Base-by-base conservation (phyloP, 805 yeast genomes). In the Monosporozyma aquatica region DNA sequence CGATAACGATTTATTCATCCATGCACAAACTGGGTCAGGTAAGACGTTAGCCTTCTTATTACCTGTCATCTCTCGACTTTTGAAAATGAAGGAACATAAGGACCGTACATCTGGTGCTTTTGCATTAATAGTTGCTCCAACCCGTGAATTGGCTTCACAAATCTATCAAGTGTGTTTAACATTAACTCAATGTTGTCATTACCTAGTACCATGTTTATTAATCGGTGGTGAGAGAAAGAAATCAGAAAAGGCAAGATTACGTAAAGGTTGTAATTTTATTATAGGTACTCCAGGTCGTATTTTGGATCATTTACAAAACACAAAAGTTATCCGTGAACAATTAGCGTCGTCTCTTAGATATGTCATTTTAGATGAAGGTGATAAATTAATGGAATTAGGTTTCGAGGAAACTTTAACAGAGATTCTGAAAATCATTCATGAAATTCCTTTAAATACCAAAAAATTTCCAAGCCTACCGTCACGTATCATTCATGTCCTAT, bases 191-290 rank as follows among this genome's bases (percentile, higher is more conserved):
- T 77, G 89, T 56, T 82, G 90, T 58, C 95, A 85, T 56, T 77
- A 83, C 62, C 74, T 92, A 34, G 98, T 94, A 5, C 97, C 98
- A 1, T 95, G 97, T 30, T 76, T 89, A 32, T 95, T 92, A 21
- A 87, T 87, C 65, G 99, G 99, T 57, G 99, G 99, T 47, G 99
- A 92, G 60, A 89, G 90, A 74, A 90, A 90, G 62, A 94, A 92
- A 58, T 76, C 95, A 2, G 99, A 92, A 62, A 92, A 92, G 71
- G 97, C 97, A 1, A 69, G 99, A 54, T 65, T 92, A 26, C 75
- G 99, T 58, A 90, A 90, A 61, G 99, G 99, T 50, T 95, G 89
- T 26, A 92, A 92, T 61, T 79, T 92, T 26, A 71, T 92, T n/a
- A 94, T 92, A 33, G 97, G 95, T 10, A 92, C 99, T 0, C 99